A percentile compares a stretch with the other conserved stretches of the same genome.
These are phyloP conservation scores for Paracorniculantispora psalliotae DNA, from an alignment of 2,329 filamentous ascomycete genomes.

Conservation along the genomic window DNA sequence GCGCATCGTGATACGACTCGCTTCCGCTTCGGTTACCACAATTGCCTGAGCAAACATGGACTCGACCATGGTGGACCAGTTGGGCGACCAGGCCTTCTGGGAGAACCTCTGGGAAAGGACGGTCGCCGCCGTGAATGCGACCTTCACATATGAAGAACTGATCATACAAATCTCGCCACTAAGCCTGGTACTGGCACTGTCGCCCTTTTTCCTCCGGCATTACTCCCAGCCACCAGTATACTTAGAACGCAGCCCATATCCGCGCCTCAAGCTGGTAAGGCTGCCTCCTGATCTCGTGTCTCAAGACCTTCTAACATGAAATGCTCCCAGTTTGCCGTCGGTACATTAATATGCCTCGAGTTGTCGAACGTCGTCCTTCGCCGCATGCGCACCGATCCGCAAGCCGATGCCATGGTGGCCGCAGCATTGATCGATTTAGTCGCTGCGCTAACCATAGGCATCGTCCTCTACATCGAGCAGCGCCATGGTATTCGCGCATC, in stretches of 20 bases:
- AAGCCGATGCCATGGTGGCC: slow-evolving; percentile 9
- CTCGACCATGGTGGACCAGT: not conserved
- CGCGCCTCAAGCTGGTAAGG: slow-evolving; percentile 4
- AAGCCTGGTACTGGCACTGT: not conserved
- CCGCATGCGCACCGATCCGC: slow-evolving; percentile 3
- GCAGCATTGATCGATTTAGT: slow-evolving; percentile 8
- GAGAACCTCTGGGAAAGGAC: not conserved
- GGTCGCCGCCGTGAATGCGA: not conserved
- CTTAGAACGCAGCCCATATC: not conserved
- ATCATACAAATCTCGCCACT: slow-evolving; percentile 1
- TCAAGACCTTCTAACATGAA: not conserved
- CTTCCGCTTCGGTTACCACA: not conserved
- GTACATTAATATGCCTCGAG: not conserved
- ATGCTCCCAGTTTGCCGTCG: not conserved
- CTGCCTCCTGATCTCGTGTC: not conserved
- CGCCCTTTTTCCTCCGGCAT: slow-evolving; percentile 9
- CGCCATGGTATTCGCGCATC: not conserved
- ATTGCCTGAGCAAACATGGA: not conserved
- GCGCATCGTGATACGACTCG: not conserved
- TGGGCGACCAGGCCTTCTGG: not conserved
- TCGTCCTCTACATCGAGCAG: slow-evolving; percentile 8
- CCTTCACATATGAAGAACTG: slow-evolving; percentile 7
- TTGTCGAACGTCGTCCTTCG: not conserved
- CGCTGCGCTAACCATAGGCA: not conserved
- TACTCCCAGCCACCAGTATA: slow-evolving; percentile 3